A percentile compares a stretch with the other conserved stretches of the same genome.
phyloP scores from a whole-genome alignment of 2,329 filamentous ascomycete genomes.

The Fusarium subglutinans region DNA sequence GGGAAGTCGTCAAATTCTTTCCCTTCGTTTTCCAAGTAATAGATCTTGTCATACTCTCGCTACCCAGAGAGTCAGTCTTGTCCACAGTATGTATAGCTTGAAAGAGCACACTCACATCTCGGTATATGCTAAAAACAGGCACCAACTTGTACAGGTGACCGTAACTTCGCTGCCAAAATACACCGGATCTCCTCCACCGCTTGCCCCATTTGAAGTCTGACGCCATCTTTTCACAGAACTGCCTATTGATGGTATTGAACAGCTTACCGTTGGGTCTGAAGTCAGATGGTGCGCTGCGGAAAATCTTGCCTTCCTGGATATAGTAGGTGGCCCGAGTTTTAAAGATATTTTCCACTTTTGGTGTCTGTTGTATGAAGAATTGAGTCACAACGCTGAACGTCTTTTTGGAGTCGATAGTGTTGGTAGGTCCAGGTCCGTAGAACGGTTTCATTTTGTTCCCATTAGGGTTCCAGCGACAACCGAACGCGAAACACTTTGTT shows the following conservation, averaged over 20 bases:
- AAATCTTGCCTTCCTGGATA: slow-evolving; percentile 59
- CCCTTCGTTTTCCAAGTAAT: neutral
- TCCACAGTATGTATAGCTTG: neutral
- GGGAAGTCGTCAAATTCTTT: neutral
- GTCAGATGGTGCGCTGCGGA: neutral
- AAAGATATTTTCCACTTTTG: neutral
- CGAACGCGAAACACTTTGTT: slow-evolving; percentile 70
- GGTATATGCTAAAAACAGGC: neutral
- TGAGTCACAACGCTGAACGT: slow-evolving; percentile 73
- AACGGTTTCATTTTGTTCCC: slow-evolving; percentile 63
- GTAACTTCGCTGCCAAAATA: neutral
- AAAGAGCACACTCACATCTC: neutral
- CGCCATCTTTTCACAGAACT: neutral
- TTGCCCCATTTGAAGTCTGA: neutral
- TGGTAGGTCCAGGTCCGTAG: slow-evolving; percentile 64
- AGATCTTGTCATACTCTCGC: neutral
- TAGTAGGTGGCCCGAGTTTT: slow-evolving; percentile 63
- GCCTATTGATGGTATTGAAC: neutral
- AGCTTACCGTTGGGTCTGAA: neutral
- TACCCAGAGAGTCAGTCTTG: neutral
- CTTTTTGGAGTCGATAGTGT: slow-evolving; percentile 66
- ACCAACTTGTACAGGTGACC: neutral
- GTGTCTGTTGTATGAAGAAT: slow-evolving; percentile 60
- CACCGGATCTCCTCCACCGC: neutral
- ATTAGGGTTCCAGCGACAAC: slow-evolving; percentile 75